Base-by-base conservation (phyloP, 306 rosid species). In the Casuarina glauca region DNA sequence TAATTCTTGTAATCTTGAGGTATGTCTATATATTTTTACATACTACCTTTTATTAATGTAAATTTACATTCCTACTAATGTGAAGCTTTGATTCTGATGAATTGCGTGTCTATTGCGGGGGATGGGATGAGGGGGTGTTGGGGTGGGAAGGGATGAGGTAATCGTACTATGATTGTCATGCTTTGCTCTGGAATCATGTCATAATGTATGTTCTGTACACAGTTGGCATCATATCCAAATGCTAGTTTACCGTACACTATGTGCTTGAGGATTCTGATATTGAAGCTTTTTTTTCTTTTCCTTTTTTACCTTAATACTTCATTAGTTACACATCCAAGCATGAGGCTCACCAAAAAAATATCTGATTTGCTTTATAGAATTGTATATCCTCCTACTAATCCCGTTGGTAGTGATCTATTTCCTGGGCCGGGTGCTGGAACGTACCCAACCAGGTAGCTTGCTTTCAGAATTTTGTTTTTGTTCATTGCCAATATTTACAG, bases 401-500 rank as follows among this genome's bases (percentile, higher is more conserved):
- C 90, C 43, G 1, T 58, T 50, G 85, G 84, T 76, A 83, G 90
- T 71, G 93, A 91, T 86, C 88, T 93, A 70, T 74, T 78, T 61
- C 98, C 97, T 26, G 97, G 97, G 52, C 91, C 97, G 61, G 84
- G 85, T 38, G 97, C 98, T 75, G 98, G 96, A 67, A 77, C 88
- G 81, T 75, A 81, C 73, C 93, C 93, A 49, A 57, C 86, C 62
- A 86, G 97, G 98, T 93, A 85, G 46, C 76, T 76, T 78, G 10
- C 43, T 46, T n/a, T 35, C 52, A 35, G 61, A n/a, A 63, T 16
- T 51, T 79, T 20, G 53, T 70, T 26, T 11, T 52, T n/a, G 32
- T 26, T 26, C 32, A 55, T 26, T 73, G 60, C 5, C 20, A 26
- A 55, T 60, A 4, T 64, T 72, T 20, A 26, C 43, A 13, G 35